Evolutionary conservation across 108 stramenopile genomes (phyloP).

Genomic region (Hondaea fermentalgiana): DNA sequence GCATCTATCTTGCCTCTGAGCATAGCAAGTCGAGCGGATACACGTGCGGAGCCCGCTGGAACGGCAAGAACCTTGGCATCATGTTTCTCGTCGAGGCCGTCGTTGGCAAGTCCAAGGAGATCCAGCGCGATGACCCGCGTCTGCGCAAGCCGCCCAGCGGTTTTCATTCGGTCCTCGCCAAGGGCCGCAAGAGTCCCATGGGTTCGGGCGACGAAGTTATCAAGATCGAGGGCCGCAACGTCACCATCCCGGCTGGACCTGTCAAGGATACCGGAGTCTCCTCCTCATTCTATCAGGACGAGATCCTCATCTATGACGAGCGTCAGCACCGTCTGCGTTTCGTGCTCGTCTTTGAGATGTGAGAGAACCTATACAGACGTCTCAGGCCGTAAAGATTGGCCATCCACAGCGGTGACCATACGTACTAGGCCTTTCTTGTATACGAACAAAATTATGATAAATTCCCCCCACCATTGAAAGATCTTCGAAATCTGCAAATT

Average conservation of each 20-base stretch:
- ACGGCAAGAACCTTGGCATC: conserved; percentile 31
- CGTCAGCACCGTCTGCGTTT: conserved; percentile 36
- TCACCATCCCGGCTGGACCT: conserved; percentile 34
- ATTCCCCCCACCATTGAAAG: too few species aligned
- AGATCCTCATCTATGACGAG: conserved; percentile 36
- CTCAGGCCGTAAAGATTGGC: too few species aligned
- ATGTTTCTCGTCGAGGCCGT: conserved; percentile 52
- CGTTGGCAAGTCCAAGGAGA: conserved; percentile 38
- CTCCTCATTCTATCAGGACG: conserved; percentile 38
- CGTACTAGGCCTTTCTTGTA: too few species aligned
- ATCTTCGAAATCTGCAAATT: too few species aligned
- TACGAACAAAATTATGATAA: too few species aligned
- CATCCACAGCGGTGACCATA: too few species aligned
- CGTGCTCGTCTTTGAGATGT: conserved; percentile 32
- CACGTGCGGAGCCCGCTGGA: conserved; percentile 20
- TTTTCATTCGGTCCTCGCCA: conserved; percentile 48
- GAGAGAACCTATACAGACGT: background rate
- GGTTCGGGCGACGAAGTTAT: conserved; percentile 18
- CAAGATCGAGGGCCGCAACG: conserved; percentile 35
- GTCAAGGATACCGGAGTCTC: background rate
- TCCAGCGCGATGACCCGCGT: conserved; percentile 30
- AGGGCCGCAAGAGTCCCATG: conserved; percentile 29
- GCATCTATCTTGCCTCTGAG: conserved; percentile 46
- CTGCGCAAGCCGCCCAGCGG: conserved; percentile 40
- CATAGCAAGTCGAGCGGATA: conserved; percentile 45